These are phyloP conservation scores for Syzygium grande DNA, from an alignment of 345 rosid species.

Conservation along the genomic window DNA sequence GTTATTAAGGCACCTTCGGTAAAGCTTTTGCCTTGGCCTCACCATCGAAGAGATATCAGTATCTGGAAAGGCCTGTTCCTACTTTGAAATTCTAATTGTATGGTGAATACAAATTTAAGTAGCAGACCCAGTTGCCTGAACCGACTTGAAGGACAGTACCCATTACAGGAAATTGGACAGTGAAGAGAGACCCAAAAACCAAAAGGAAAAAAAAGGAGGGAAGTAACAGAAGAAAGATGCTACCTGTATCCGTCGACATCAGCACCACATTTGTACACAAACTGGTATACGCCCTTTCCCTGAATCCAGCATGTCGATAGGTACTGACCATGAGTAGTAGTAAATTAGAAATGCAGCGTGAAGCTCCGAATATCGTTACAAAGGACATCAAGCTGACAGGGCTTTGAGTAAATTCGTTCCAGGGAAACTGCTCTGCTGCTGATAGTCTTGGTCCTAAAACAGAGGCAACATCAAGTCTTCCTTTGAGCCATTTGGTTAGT, in stretches of 20 bases:
- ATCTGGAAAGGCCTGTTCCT: rapidly evolving
- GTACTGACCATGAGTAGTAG: neutral
- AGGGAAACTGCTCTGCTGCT: neutral
- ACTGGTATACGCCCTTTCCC: constrained; percentile 98
- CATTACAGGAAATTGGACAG: neutral
- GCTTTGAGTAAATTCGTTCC: neutral
- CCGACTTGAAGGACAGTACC: neutral
- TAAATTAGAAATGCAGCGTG: neutral
- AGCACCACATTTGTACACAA: constrained; percentile 89
- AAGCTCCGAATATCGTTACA: neutral
- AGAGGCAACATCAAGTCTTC: neutral
- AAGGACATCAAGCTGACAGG: neutral
- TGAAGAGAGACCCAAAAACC: neutral
- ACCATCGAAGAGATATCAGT: neutral
- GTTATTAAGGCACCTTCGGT: neutral
- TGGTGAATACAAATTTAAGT: neutral
- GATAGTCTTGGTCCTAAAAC: neutral
- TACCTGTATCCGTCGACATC: constrained; percentile 96
- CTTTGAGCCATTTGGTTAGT: neutral
- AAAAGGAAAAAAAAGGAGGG: neutral
- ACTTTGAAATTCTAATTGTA: neutral
- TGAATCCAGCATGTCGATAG: neutral
- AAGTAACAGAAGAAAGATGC: neutral
- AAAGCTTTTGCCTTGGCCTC: neutral
- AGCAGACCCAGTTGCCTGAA: neutral